Evolutionary conservation across 108 stramenopile species (phyloP).

Genomic region (Schizochytrium sp.): DNA sequence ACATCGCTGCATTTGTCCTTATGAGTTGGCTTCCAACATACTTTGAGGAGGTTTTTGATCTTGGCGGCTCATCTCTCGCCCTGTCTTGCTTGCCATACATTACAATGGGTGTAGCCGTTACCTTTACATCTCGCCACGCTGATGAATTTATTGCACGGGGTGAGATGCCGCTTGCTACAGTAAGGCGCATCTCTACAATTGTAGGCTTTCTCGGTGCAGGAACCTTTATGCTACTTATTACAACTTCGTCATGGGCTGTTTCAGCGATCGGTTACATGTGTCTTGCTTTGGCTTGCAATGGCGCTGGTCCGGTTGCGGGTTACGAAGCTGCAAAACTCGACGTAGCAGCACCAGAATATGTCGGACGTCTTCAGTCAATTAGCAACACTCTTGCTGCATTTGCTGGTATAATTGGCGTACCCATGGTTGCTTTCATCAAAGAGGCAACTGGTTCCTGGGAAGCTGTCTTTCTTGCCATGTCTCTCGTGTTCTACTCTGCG

Average conservation of each 20-base stretch:
- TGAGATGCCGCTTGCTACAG: background rate
- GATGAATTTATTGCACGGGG: slow-evolving; percentile 46
- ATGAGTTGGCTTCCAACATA: slow-evolving; percentile 54
- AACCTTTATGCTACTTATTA: slow-evolving; percentile 49
- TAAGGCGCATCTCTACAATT: slow-evolving; percentile 10
- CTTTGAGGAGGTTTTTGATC: slow-evolving; percentile 48
- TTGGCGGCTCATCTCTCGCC: slow-evolving; percentile 57
- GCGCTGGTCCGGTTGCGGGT: slow-evolving; percentile 42
- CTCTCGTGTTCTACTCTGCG: slow-evolving; percentile 46
- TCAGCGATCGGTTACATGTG: slow-evolving; percentile 47
- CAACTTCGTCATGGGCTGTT: background rate
- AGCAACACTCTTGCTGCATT: slow-evolving; percentile 56
- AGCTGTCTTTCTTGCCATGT: slow-evolving; percentile 28
- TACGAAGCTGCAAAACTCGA: slow-evolving; percentile 60
- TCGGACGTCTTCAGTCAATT: slow-evolving; percentile 25
- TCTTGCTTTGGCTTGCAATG: slow-evolving; percentile 43
- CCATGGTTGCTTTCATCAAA: slow-evolving; percentile 54
- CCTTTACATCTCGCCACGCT: slow-evolving; percentile 38
- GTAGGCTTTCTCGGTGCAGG: slow-evolving; percentile 56
- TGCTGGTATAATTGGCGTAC: slow-evolving; percentile 54
- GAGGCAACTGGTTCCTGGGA: slow-evolving; percentile 50
- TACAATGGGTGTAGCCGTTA: slow-evolving; percentile 37
- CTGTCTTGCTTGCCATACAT: slow-evolving; percentile 46
- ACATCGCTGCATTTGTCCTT: slow-evolving; percentile 44
- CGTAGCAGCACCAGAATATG: slow-evolving; percentile 44